Evolutionary conservation across 192 early-diverging fungal genomes (phyloP), one percentile per base, ranked within the genome.

Genomic region (Coemansia nantahalensis): DNA sequence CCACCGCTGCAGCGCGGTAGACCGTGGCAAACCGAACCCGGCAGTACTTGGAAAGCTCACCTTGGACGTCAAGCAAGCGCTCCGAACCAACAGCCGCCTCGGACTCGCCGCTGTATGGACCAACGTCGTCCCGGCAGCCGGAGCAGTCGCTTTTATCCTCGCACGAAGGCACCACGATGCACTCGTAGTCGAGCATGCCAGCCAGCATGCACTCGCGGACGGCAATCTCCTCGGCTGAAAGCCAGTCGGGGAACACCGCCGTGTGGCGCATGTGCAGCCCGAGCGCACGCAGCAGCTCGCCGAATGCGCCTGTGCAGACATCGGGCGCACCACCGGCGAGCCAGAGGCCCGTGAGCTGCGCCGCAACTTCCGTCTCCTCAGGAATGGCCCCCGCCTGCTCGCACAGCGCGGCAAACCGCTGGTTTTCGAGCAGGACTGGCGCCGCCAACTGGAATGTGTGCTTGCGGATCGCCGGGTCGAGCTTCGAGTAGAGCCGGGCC

Each of bases 161-260:
- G 5, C 2, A 31, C 8, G n/a, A 18, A 5, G 39, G 30, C 9
- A 17, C 10, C 0, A 49, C 19, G 1, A 16, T 11, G 1, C 39
- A 9, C 17, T 38, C 45, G 19, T 40, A 39, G 33, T 49, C 56
- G 13, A 67, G 19, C 17, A 59, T 3, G 2, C 64, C 64, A 8
- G 51, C 56, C 40, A 67, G 36, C 18, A 59, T 0, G 32, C 54
- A 45, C 48, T 67, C 64, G 30, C 64, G 64, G 14, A 59, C 40
- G 33, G 15, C 4, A 11, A 50, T 16, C 1, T 19, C 3, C 34
- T 67, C 64, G 3, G 54, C 33, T 14, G 24, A 5, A 23, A 67
- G 23, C 56, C 56, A 55, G 19, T 33, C 41, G 8, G 62, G 54
- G 19, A 65, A 18, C 23, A 21, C 19, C 34, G 19, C 12, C 5